These are phyloP conservation scores for Solanum hybrid DNA, from an alignment of 305 asterid genomes.

Conservation along the genomic window DNA sequence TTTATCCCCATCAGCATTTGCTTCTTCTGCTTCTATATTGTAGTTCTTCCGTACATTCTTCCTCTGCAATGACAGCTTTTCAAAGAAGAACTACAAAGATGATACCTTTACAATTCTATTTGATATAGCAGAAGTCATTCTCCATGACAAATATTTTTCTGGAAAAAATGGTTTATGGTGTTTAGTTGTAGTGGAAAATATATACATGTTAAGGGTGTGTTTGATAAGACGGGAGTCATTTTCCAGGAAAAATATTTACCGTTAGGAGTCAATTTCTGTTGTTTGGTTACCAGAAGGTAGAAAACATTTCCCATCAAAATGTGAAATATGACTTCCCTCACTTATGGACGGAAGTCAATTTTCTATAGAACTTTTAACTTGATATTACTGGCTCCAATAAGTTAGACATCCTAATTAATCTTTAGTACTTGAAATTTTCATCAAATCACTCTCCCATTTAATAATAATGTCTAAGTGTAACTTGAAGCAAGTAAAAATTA, in stretches of 20 bases:
- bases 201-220: background rate
- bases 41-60: background rate
- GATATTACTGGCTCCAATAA: background rate
- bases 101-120: background rate
- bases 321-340: background rate
- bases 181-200: background rate
- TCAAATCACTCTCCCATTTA: background rate
- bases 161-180: background rate
- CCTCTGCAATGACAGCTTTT: background rate
- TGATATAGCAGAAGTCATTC: background rate
- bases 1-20: background rate
- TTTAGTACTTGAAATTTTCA: background rate
- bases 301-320: background rate
- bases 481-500: background rate
- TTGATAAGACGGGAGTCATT: background rate
- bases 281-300: background rate
- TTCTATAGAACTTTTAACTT: background rate
- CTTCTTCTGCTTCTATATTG: background rate
- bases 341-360: background rate
- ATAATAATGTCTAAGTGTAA: background rate
- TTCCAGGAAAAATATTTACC: background rate
- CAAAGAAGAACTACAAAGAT: background rate
- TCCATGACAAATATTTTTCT: background rate
- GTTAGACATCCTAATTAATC: background rate
- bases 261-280: background rate